A percentile compares a stretch with the other conserved stretches of the same genome.
Conservation (phyloP, 2,329 filamentous ascomycete genomes). For the Neophaeococcomyces mojaviensis region DNA sequence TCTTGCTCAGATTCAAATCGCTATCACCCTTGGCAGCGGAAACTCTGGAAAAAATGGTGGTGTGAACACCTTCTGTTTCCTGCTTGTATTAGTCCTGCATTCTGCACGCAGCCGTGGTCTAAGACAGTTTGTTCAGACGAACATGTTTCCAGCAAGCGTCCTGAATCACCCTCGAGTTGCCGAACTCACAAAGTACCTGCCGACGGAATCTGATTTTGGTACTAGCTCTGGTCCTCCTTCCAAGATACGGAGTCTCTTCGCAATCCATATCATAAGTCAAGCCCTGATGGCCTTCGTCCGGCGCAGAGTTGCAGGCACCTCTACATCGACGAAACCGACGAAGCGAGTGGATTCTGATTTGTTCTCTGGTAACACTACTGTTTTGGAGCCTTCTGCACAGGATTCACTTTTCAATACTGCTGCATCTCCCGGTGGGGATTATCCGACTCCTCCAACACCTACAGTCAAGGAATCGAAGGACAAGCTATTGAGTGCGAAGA, state of each 20-base stretch:
- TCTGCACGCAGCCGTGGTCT: constrained; percentile 39
- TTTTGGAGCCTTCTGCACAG: constrained; percentile 35
- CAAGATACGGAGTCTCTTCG: constrained; percentile 40
- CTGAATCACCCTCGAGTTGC: constrained; percentile 36
- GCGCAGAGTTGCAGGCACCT: constrained; percentile 39
- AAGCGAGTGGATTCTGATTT: constrained; percentile 41
- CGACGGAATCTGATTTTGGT: constrained; percentile 33
- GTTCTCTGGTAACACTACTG: constrained; percentile 33
- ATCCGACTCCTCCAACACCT: constrained; percentile 45
- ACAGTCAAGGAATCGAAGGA: constrained; percentile 48
- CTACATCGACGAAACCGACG: constrained; percentile 33
- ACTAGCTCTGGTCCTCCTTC: constrained; percentile 32
- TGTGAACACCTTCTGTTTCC: constrained; percentile 39
- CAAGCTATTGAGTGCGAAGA: constrained; percentile 60
- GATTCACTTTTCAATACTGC: constrained; percentile 35
- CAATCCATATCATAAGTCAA: constrained; percentile 43
- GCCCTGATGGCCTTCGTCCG: constrained; percentile 41
- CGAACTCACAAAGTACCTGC: constrained; percentile 37
- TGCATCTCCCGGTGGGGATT: constrained; percentile 35
- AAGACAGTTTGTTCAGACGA: constrained; percentile 43
- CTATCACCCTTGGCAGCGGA: constrained; percentile 79
- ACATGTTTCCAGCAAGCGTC: constrained; percentile 38
- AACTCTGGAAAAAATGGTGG: constrained; percentile 43
- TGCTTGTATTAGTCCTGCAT: constrained; percentile 39
- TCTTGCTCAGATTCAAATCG: constrained; percentile 86